Evolutionary conservation across 768 basidiomycete species (phyloP), one percentile per base, ranked within the genome.

Genomic region (Scleroderma citrinum): DNA sequence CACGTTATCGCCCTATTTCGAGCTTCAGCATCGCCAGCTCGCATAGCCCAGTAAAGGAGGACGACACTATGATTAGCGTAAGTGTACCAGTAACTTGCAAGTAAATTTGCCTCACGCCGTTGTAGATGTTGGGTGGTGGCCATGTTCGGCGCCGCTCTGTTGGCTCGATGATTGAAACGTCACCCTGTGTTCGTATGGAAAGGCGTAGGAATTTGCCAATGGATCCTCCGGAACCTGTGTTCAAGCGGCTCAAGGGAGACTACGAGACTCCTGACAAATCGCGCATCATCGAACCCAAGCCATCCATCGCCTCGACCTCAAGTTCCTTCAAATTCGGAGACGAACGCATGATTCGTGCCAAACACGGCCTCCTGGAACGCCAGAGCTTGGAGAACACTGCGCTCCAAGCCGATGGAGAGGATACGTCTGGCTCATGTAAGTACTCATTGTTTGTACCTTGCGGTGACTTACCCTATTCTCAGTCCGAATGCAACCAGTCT

Each of bases 41-140:
- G 17, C 76, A 80, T 36, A 79, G 77, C 50, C 76, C 81, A 0
- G 64, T 66, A 38, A 74, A 73, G 53, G 87, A 89, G 23, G 85
- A 88, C 50, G 87, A 90, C 55, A 90, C 89, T 0, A 87, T 89
- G 86, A 83, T 90, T 41, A 79, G 77, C 34, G 85, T 87, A 63
- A 59, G 82, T 68, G 19, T 3, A 10, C 29, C 7, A 14, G 4
- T 11, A 4, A 29, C 44, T 34, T 23, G 23, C 37, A 41, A 61
- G 37, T 48, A 24, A 43, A 19, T 47, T 52, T 7, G 11, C 21
- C 46, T 50, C 23, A 50, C n/a, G n/a, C 35, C 21, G 8, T 40
- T n/a, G 6, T 34, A 87, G 84, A 89, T 91, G 87, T 69, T 90
- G 30, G 87, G 83, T 43, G 88, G 86, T 46, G 87, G 84, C 2